Base-by-base conservation (phyloP, 805 yeast species). In the Dipodascus albidus region DNA sequence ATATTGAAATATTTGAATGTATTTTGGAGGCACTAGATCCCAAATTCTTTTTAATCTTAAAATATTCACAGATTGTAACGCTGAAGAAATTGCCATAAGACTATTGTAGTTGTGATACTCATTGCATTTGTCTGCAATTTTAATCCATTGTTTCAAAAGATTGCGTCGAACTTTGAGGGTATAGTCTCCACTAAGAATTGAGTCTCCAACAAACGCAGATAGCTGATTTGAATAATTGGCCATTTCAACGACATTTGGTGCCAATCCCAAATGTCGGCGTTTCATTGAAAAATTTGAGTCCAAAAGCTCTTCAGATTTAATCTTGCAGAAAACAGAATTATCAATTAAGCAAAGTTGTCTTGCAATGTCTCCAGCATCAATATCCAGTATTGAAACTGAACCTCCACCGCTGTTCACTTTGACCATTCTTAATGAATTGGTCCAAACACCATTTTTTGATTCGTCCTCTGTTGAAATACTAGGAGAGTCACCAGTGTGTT, bases 111-210 rank as follows among this genome's bases (percentile, higher is more conserved):
- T 68, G 15, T 67, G 63, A 19, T 64, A 53, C 23, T 60, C 62
- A 49, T 58, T 55, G 56, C 68, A 57, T 47, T 61, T 63, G 24
- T 64, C 61, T 9, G 72, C 73, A 17, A 67, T 57, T 48, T 63
- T 65, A 55, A 69, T 66, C 73, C 73, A 69, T 42, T 59, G 65
- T 58, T 66, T 65, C 48, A 69, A 59, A 35, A 69, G 55, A 50
- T 64, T 65, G 27, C 61, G 59, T 27, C 73, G 63, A 31, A 58
- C 59, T 54, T 67, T 66, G 44, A 58, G 52, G 21, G 56, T 54
- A 50, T 65, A 50, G 19, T 62, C 64, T 20, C 57, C 60, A 3
- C 60, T 57, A 33, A 69, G 53, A 50, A 69, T 61, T 2, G 69
- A 61, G 49, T 67, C 69, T 11, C 70, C 68, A 4, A 69, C 70